phyloP scores from a whole-genome alignment of 208 protist species.

The Crithidia thermophila region DNA sequence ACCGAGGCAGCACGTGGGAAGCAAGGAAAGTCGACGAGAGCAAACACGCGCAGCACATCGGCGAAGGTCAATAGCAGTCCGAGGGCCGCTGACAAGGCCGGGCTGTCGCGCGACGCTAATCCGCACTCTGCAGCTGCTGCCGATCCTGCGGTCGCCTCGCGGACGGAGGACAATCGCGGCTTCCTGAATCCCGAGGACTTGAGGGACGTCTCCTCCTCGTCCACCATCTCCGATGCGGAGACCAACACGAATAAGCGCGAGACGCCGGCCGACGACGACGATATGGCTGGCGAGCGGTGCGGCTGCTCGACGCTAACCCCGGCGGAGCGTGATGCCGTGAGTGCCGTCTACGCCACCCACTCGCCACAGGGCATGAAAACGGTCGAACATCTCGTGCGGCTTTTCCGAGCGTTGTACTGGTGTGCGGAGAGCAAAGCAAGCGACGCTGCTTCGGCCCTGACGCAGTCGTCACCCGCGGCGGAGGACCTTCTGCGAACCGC shows the following conservation, averaged over 20 bases:
- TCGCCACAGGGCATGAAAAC: too few species aligned
- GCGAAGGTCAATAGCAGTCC: too few species aligned
- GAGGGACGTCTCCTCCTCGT: constrained; percentile 2
- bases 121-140: too few species aligned
- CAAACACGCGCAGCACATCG: too few species aligned
- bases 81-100: too few species aligned
- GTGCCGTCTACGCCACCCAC: background rate
- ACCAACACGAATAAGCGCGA: too few species aligned
- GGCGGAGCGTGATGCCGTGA: constrained; percentile 7
- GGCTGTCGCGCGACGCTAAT: too few species aligned
- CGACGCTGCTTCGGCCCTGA: background rate
- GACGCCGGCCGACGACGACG: background rate
- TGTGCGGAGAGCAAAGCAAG: background rate
- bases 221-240: too few species aligned
- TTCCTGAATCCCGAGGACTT: constrained; percentile 21
- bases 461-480: background rate
- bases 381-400: background rate
- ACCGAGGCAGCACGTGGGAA: too few species aligned
- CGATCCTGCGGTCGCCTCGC: background rate
- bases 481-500: constrained; percentile 14
- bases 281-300: background rate
- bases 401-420: constrained; percentile 14
- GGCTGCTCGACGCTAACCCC: background rate
- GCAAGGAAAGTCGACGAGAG: too few species aligned
- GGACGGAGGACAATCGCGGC: constrained; percentile 23